phyloP scores from a whole-genome alignment of 2,329 filamentous ascomycete genomes.

The Ampelomyces quisqualis region DNA sequence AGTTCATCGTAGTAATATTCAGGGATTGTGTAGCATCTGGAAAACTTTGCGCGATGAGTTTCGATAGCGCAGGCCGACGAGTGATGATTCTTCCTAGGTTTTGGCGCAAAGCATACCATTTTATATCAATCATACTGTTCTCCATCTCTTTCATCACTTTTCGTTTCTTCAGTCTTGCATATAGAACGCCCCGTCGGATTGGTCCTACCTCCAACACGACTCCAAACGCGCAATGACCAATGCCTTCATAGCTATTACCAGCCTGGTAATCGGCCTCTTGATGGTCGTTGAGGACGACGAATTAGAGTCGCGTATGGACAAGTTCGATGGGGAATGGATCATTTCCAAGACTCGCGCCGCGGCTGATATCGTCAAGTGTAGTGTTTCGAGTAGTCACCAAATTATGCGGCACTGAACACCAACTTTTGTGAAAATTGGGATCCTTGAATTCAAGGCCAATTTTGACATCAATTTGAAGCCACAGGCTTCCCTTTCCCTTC shows the following conservation, averaged over 20 bases:
- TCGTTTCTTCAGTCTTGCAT: slow-evolving; percentile 23
- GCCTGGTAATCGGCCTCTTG: slow-evolving; percentile 25
- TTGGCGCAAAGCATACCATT: too few relatives aligned
- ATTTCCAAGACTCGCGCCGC: slow-evolving; percentile 45
- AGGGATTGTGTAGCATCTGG: too few relatives aligned
- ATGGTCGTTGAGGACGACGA: slow-evolving; percentile 40
- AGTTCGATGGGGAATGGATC: slow-evolving; percentile 44
- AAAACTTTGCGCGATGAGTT: too few relatives aligned
- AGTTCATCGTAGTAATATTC: too few relatives aligned
- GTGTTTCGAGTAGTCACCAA: slow-evolving; percentile 40
- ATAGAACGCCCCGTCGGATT: slow-evolving; percentile 23
- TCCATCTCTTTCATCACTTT: not conserved
- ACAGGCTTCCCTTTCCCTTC: too few relatives aligned
- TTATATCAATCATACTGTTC: slow-evolving; percentile 1
- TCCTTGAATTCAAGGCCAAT: too few relatives aligned
- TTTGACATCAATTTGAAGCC: too few relatives aligned
- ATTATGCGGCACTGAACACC: too few relatives aligned
- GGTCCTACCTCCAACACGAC: slow-evolving; percentile 29
- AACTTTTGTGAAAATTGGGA: too few relatives aligned
- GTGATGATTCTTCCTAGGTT: too few relatives aligned
- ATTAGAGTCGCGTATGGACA: slow-evolving; percentile 39
- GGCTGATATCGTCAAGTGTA: slow-evolving; percentile 42
- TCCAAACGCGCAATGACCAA: slow-evolving; percentile 36
- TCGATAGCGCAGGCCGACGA: too few relatives aligned
- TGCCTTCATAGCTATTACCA: slow-evolving; percentile 15